phyloP scores from a whole-genome alignment of 371 early-diverging fungal genomes.

The Enterospora canceri region DNA sequence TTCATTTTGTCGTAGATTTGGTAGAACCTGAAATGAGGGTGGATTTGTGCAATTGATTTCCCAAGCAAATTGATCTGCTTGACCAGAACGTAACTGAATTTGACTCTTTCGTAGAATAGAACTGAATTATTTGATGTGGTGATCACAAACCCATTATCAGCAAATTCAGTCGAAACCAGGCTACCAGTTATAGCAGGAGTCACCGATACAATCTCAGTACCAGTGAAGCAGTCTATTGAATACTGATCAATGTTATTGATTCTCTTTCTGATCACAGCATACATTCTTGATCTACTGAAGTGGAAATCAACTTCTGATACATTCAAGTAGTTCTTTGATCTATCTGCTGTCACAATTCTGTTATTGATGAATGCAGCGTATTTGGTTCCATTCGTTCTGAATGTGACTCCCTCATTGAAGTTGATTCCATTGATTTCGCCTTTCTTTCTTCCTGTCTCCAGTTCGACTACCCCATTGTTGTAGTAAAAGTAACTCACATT shows the following conservation, averaged over 20 bases:
- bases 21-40: too few relatives aligned
- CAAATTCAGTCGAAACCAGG: too few relatives aligned
- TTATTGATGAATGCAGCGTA: background rate
- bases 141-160: conserved; percentile 19
- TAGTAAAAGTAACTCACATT: too few relatives aligned
- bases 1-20: conserved; percentile 20
- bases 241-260: too few relatives aligned
- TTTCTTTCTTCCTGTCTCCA: too few relatives aligned
- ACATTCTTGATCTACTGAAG: conserved; percentile 18
- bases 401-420: background rate
- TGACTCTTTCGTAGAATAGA: conserved; percentile 26
- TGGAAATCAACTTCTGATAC: conserved; percentile 21
- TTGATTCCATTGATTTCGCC: background rate
- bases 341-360: background rate
- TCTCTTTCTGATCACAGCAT: conserved; percentile 36
- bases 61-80: conserved; percentile 24
- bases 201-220: too few relatives aligned
- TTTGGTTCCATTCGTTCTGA: background rate
- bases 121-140: conserved; percentile 1
- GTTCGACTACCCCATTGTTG: too few relatives aligned
- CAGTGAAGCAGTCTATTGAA: too few relatives aligned
- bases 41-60: too few relatives aligned
- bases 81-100: conserved; percentile 1
- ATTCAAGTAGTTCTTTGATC: conserved; percentile 24
- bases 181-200: too few relatives aligned